Conservation (phyloP, 495 filamentous ascomycete species). For the Penicillium arizonense region DNA sequence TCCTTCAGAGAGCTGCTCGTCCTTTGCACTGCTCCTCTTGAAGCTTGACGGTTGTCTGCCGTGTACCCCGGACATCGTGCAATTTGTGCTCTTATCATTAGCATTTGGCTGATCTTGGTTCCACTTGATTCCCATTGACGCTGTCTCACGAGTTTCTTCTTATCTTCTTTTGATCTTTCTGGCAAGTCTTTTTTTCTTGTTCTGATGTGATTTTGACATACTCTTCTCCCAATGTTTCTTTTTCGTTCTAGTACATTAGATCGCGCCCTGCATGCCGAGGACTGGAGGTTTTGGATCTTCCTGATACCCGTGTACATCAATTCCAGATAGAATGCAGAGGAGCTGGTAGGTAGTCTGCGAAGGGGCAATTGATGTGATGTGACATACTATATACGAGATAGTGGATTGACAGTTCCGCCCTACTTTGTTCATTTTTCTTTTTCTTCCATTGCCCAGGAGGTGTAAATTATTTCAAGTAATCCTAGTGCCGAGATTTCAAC, state of each 20-base stretch:
- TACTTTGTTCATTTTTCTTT: not conserved
- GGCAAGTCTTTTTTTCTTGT: constrained; percentile 1
- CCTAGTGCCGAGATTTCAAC: no score
- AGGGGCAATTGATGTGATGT: constrained; percentile 12
- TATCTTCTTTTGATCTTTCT: constrained; percentile 1
- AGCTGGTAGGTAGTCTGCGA: constrained; percentile 18
- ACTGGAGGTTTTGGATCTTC: constrained; percentile 22
- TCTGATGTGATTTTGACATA: constrained; percentile 10
- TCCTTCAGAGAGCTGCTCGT: constrained; percentile 14
- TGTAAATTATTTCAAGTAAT: no score
- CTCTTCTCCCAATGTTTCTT: constrained; percentile 2
- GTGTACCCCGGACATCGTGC: constrained; percentile 19
- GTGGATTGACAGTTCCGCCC: not conserved
- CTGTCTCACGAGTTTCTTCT: constrained; percentile 27
- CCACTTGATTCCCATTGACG: constrained; percentile 15
- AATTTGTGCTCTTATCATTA: constrained; percentile 23
- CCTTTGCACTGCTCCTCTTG: constrained; percentile 17
- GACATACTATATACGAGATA: constrained; percentile 7
- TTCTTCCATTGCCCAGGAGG: no score
- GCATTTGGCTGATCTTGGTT: constrained; percentile 19
- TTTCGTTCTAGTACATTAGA: constrained; percentile 29
- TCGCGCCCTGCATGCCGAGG: constrained; percentile 19
- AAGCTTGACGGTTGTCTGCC: constrained; percentile 18
- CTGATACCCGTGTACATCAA: constrained; percentile 34
- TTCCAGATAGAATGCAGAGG: constrained; percentile 29